phyloP scores from a whole-genome alignment of 2,329 filamentous ascomycete species.

The Diaporthe velutina region DNA sequence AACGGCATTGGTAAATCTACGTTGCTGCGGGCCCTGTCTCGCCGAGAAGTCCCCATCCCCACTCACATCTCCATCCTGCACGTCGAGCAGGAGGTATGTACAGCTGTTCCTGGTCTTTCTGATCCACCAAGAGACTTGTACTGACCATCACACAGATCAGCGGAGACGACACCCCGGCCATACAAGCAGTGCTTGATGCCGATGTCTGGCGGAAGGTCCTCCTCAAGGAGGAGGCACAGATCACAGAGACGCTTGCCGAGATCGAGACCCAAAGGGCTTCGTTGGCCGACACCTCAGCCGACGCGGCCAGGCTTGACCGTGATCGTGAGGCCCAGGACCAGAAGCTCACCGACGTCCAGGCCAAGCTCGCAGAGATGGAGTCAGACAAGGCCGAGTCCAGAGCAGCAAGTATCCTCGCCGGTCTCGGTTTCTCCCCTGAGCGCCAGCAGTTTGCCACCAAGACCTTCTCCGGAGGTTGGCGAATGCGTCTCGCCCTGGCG shows the following conservation, averaged over 20 bases:
- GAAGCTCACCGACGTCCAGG: slow-evolving; percentile 90
- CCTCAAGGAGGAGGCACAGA: slow-evolving; percentile 89
- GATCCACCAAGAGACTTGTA: not conserved
- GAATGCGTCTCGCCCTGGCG: slow-evolving; percentile 96
- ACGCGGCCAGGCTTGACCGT: slow-evolving; percentile 86
- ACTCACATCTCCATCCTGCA: slow-evolving; percentile 99
- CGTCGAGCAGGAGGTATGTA: slow-evolving; percentile 93
- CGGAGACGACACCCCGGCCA: slow-evolving; percentile 93
- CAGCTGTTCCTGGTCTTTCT: too few species aligned
- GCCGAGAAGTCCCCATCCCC: slow-evolving; percentile 93
- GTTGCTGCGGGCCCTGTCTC: slow-evolving; percentile 89
- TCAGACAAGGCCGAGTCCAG: slow-evolving; percentile 97
- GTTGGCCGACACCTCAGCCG: slow-evolving; percentile 91
- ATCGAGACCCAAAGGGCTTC: slow-evolving; percentile 83
- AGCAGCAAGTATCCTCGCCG: slow-evolving; percentile 94
- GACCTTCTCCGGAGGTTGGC: slow-evolving; percentile 99
- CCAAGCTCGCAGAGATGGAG: slow-evolving; percentile 97
- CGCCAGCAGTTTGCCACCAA: slow-evolving; percentile 93
- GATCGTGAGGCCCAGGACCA: slow-evolving; percentile 92
- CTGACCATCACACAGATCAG: slow-evolving; percentile 71
- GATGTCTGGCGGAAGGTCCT: slow-evolving; percentile 99
- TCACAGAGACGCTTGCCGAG: slow-evolving; percentile 78
- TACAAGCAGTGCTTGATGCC: slow-evolving; percentile 96
- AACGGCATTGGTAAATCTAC: slow-evolving; percentile 99
- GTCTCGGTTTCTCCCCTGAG: slow-evolving; percentile 95